Percentiles rank a stretch among this genome's conserved stretches.
These are phyloP conservation scores for Candida sanyaensis DNA, from an alignment of 1,139 yeast genomes.

Conservation along the genomic window DNA sequence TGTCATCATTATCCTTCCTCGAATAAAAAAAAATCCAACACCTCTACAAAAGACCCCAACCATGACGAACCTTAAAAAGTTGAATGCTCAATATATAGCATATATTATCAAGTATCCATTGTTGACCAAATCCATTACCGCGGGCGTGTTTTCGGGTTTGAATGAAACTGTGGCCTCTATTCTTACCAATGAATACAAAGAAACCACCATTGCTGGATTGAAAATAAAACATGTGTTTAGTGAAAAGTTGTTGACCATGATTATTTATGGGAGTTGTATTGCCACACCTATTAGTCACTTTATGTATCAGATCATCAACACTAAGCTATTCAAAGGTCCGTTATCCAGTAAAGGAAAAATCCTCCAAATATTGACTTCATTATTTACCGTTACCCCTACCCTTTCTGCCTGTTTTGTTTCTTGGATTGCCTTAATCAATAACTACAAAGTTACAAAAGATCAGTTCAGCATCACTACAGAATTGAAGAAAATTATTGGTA, in stretches of 20 bases:
- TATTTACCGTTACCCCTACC: slow-evolving; percentile 65
- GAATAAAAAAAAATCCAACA: too few relatives aligned
- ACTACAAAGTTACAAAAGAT: slow-evolving; percentile 22
- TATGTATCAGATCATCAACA: slow-evolving; percentile 50
- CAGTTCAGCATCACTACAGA: slow-evolving; percentile 17
- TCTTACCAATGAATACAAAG: slow-evolving; percentile 47
- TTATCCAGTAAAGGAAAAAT: slow-evolving; percentile 42
- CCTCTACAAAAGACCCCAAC: background rate
- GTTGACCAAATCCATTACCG: slow-evolving; percentile 60
- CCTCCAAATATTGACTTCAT: slow-evolving; percentile 60
- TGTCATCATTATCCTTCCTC: background rate
- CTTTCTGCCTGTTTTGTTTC: slow-evolving; percentile 57
- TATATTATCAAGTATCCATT: slow-evolving; percentile 53
- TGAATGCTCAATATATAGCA: slow-evolving; percentile 37
- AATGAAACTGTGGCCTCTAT: slow-evolving; percentile 61
- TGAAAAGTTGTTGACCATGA: slow-evolving; percentile 61
- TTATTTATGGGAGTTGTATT: slow-evolving; percentile 67
- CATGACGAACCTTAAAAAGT: slow-evolving; percentile 11
- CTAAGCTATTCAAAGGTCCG: slow-evolving; percentile 41
- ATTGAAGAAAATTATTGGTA: slow-evolving; percentile 18
- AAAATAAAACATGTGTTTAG: slow-evolving; percentile 41
- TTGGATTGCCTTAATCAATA: slow-evolving; percentile 53
- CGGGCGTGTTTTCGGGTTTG: slow-evolving; percentile 56
- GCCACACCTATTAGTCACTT: slow-evolving; percentile 78
- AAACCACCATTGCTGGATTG: slow-evolving; percentile 14